phyloP scores from a whole-genome alignment of 2,329 filamentous ascomycete genomes.

The Fusarium graminum region DNA sequence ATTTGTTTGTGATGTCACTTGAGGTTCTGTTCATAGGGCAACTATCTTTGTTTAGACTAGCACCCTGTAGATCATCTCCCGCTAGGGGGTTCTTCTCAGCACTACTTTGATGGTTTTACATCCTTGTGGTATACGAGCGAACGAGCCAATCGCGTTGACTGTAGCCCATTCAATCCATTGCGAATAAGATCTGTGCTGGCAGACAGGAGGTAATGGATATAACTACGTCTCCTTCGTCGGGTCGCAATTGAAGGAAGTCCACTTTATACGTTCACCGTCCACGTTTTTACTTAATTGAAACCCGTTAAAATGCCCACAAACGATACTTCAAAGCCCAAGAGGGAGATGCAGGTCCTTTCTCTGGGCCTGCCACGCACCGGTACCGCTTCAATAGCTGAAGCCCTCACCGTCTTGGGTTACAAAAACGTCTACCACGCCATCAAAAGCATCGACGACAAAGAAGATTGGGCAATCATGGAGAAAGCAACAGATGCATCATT shows the following conservation, averaged over 20 bases:
- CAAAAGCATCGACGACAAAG: slow-evolving; percentile 41
- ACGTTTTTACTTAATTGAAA: background rate
- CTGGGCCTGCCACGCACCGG: slow-evolving; percentile 53
- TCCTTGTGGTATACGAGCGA: background rate
- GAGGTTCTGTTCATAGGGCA: no score
- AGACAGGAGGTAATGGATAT: background rate
- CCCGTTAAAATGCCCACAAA: slow-evolving; percentile 4
- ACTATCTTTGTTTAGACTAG: background rate
- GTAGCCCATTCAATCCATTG: no score
- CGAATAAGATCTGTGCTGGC: no score
- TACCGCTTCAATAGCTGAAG: slow-evolving; percentile 52
- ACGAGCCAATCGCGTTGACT: background rate
- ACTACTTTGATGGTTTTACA: background rate
- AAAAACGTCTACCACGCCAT: slow-evolving; percentile 52
- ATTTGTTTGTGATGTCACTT: background rate
- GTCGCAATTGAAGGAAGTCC: no score
- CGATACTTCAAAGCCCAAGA: slow-evolving; percentile 7
- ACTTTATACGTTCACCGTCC: background rate
- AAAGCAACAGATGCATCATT: slow-evolving; percentile 51
- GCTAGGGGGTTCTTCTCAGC: background rate
- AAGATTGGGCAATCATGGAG: slow-evolving; percentile 47
- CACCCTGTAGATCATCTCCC: background rate
- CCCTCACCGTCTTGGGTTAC: slow-evolving; percentile 52
- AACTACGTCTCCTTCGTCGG: background rate
- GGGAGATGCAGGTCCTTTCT: slow-evolving; percentile 50